Evolutionary conservation across 495 filamentous ascomycete genomes (phyloP).

Genomic region (Aspergillus panamensis): DNA sequence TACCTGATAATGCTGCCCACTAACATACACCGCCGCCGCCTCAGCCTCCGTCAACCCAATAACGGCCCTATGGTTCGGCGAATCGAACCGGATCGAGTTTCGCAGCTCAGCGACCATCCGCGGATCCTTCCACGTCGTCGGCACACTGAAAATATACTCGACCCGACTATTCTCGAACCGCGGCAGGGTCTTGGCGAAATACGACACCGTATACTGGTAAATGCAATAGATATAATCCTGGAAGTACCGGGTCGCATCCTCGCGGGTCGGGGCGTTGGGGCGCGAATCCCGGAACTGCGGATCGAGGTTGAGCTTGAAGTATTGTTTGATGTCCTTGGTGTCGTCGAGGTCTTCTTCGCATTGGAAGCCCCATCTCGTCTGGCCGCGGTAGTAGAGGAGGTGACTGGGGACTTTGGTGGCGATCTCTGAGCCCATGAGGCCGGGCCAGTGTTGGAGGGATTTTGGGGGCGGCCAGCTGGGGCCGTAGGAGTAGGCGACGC

Average conservation of each 20-base stretch:
- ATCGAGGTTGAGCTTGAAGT: slow-evolving; percentile 62
- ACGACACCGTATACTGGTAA: slow-evolving; percentile 51
- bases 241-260: slow-evolving; percentile 51
- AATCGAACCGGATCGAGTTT: slow-evolving; percentile 27
- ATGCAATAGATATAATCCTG: slow-evolving; percentile 53
- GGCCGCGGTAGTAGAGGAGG: slow-evolving; percentile 19
- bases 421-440: slow-evolving; percentile 46
- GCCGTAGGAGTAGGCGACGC: slow-evolving; percentile 51
- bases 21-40: slow-evolving; percentile 59
- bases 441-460: slow-evolving; percentile 60
- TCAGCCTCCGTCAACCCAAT: slow-evolving; percentile 67
- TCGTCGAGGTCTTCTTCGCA: slow-evolving; percentile 47
- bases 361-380: slow-evolving; percentile 52
- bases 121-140: slow-evolving; percentile 61
- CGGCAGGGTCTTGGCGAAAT: slow-evolving; percentile 40
- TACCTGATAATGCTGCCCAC: slow-evolving; percentile 37
- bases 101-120: slow-evolving; percentile 48
- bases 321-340: slow-evolving; percentile 40
- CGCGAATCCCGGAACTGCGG: slow-evolving; percentile 35
- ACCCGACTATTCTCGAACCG: slow-evolving; percentile 38
- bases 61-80: slow-evolving; percentile 42
- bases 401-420: slow-evolving; percentile 58
- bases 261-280: slow-evolving; percentile 27
- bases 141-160: slow-evolving; percentile 64
- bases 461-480: slow-evolving; percentile 46